Conservation (phyloP, 306 rosid genomes). For the apple (Malus domestica) region DNA sequence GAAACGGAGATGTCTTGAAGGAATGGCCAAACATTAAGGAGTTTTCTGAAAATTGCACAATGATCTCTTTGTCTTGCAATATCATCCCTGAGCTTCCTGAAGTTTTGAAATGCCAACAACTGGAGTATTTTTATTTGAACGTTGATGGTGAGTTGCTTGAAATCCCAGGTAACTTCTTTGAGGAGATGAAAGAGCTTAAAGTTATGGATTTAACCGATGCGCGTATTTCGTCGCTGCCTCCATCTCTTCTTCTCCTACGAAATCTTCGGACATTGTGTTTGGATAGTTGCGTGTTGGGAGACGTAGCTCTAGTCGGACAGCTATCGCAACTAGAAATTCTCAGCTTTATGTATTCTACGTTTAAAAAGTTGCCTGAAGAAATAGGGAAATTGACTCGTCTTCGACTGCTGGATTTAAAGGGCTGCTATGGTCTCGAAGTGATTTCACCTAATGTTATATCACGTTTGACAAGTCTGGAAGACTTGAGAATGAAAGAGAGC, state of each 20-base stretch:
- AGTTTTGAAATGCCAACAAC: no score
- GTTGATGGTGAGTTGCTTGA: neutral
- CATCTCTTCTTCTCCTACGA: neutral
- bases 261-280: constrained; percentile 28
- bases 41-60: no score
- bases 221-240: neutral
- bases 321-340: constrained; percentile 35
- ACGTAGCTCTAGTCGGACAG: constrained; percentile 21
- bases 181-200: constrained; percentile 1
- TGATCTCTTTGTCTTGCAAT: no score
- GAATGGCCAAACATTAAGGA: neutral
- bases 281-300: constrained; percentile 12
- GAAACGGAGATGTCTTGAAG: neutral
- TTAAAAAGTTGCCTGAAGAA: constrained; percentile 19
- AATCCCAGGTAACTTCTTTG: constrained; percentile 10
- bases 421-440: constrained; percentile 25
- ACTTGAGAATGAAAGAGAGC: constrained; percentile 25
- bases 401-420: constrained; percentile 26
- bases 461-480: constrained; percentile 25
- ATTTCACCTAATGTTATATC: constrained; percentile 27
- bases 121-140: fast-evolving
- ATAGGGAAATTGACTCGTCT: constrained; percentile 26
- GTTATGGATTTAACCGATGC: constrained; percentile 1
- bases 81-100: no score
- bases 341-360: constrained; percentile 21